Conservation (phyloP, 148 eudicot genomes). For the Silene latifolia region DNA sequence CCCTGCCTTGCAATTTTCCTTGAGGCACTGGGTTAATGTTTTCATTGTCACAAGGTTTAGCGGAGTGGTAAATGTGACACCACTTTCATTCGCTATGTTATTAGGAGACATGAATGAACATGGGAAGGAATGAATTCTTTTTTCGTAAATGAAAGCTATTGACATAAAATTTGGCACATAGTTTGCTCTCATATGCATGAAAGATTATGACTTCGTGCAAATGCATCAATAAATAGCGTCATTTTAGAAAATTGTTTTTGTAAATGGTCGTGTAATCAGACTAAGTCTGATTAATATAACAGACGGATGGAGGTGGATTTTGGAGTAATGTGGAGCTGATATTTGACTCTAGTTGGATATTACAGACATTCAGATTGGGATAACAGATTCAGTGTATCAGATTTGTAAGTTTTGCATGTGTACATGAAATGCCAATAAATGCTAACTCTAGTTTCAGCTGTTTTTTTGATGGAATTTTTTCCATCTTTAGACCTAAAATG, state of each 20-base stretch:
- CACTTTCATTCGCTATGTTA: no score
- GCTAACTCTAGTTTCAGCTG: background rate
- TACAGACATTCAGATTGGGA: background rate
- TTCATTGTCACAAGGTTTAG: no score
- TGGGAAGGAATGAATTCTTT: no score
- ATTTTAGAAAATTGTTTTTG: background rate
- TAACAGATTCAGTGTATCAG: background rate
- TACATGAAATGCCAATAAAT: background rate
- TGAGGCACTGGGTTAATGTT: no score
- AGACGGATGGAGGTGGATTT: background rate
- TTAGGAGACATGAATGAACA: no score
- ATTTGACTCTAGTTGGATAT: background rate
- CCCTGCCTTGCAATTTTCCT: no score
- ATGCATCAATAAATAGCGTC: background rate
- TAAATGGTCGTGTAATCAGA: no score
- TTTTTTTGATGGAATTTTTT: background rate
- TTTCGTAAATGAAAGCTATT: no score
- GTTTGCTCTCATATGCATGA: background rate
- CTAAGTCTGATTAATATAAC: background rate
- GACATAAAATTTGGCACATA: background rate
- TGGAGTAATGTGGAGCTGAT: background rate
- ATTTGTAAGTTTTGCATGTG: background rate
- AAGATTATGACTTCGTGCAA: background rate
- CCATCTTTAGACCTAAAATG: background rate
- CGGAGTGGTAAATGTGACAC: no score